Evolutionary conservation across 305 asterid species (phyloP).

Genomic region (Vinca major): DNA sequence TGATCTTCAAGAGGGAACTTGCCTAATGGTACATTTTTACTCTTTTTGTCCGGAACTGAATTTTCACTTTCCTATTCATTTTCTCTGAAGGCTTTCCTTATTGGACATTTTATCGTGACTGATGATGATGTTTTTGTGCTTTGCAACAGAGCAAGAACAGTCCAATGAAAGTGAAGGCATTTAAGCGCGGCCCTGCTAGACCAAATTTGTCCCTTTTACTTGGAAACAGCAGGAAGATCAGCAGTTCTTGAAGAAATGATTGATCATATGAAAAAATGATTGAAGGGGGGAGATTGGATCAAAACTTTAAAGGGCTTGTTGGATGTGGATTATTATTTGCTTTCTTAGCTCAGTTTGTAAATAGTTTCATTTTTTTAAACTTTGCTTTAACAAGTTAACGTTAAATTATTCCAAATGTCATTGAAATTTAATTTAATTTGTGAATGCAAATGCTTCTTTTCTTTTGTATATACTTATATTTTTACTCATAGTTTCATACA

Average conservation of each 20-base stretch:
- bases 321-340: background rate
- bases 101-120: too few relatives aligned
- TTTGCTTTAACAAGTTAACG: background rate
- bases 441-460: background rate
- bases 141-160: conserved; percentile 47
- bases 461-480: background rate
- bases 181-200: conserved; percentile 34
- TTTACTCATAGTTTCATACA: background rate
- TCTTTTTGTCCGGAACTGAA: too few relatives aligned
- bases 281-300: background rate
- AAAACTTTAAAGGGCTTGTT: background rate
- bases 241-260: conserved; percentile 9
- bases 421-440: background rate
- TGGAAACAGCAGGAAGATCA: conserved; percentile 27
- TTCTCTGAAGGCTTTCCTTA: too few relatives aligned
- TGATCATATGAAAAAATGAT: too few relatives aligned
- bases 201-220: conserved; percentile 17
- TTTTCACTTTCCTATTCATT: too few relatives aligned
- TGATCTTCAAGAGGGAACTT: conserved; percentile 35
- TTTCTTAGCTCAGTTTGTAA: conserved; percentile 2
- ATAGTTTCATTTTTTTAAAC: background rate
- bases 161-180: conserved; percentile 46
- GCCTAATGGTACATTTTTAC: conserved; percentile 37
- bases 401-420: background rate
- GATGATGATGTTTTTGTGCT: background rate